Evolutionary conservation across 148 eudicot genomes (phyloP).

Genomic region (Amaranthus hypochondriacus): DNA sequence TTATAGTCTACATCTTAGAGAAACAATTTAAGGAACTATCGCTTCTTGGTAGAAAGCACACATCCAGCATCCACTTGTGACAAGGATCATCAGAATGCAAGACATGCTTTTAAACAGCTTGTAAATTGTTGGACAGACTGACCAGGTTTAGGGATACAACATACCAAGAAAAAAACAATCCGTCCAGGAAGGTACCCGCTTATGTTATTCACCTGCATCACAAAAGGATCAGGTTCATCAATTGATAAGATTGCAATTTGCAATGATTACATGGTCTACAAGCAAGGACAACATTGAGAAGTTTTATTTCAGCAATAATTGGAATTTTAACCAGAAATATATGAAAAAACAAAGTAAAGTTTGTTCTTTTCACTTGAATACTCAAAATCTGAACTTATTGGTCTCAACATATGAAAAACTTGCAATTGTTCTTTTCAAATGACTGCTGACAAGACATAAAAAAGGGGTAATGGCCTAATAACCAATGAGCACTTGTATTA

Average conservation of each 20-base stretch:
- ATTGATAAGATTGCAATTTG: neutral
- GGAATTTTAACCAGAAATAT: neutral
- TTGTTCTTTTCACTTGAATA: neutral
- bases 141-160: constrained; percentile 4
- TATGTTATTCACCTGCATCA: constrained; percentile 83
- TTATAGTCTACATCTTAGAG: too few relatives aligned
- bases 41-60: too few relatives aligned
- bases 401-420: neutral
- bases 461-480: too few relatives aligned
- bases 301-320: neutral
- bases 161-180: constrained; percentile 95
- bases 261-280: constrained; percentile 6
- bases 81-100: too few relatives aligned
- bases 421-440: neutral
- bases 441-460: too few relatives aligned
- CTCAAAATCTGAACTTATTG: neutral
- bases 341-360: neutral
- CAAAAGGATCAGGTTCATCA: constrained; percentile 3
- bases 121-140: too few relatives aligned
- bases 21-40: too few relatives aligned
- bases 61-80: too few relatives aligned
- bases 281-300: neutral
- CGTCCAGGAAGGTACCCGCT: constrained; percentile 99
- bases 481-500: too few relatives aligned
- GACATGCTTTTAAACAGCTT: too few relatives aligned